Conservation (phyloP, 176 grass and related monocot genomes). For the Musa beccarii region DNA sequence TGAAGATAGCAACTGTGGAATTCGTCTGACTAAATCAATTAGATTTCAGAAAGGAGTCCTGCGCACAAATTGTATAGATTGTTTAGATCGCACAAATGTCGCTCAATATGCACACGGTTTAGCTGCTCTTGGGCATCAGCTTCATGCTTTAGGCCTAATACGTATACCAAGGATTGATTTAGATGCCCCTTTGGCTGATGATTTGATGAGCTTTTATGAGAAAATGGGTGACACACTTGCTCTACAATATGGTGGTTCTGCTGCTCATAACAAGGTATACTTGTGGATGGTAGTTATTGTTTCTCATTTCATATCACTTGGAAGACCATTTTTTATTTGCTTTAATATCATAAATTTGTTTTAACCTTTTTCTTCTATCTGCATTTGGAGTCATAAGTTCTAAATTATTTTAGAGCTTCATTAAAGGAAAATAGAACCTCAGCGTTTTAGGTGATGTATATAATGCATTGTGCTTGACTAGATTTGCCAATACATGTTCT, state of each 20-base stretch:
- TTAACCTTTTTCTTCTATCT: neutral
- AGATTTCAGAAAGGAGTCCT: slow-evolving; percentile 76
- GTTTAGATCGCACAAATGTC: slow-evolving; percentile 95
- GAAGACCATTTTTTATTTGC: neutral
- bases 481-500: neutral
- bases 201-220: slow-evolving; percentile 85
- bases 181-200: slow-evolving; percentile 57
- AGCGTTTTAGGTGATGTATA: neutral
- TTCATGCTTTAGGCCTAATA: slow-evolving; percentile 48
- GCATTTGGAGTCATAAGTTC: neutral
- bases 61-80: slow-evolving; percentile 92
- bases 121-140: slow-evolving; percentile 80
- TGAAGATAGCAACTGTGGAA: slow-evolving; percentile 36
- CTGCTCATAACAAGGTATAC: slow-evolving; percentile 94
- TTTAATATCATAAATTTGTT: neutral
- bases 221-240: slow-evolving; percentile 88
- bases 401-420: neutral
- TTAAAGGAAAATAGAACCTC: neutral
- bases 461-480: neutral
- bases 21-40: slow-evolving; percentile 28
- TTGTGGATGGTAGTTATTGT: neutral
- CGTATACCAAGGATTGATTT: slow-evolving; percentile 55
- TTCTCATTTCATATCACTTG: neutral
- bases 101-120: slow-evolving; percentile 89
- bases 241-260: slow-evolving; percentile 76